Evolutionary conservation across 345 rosid species (phyloP).

Genomic region (Populus alba): DNA sequence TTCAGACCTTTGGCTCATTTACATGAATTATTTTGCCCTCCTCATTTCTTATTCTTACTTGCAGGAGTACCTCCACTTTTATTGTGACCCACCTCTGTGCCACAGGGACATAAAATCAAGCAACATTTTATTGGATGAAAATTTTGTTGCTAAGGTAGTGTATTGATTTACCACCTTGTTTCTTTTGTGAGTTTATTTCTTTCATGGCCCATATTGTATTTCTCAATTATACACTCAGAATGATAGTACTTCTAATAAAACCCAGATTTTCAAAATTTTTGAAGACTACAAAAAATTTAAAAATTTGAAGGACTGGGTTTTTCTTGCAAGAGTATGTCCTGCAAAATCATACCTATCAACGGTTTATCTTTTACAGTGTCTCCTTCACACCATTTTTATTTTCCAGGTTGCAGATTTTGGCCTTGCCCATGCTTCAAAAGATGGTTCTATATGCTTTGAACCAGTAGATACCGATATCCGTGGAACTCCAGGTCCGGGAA

Average conservation of each 20-base stretch:
- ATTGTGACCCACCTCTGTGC: conserved; percentile 95
- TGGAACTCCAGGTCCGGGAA: conserved; percentile 89
- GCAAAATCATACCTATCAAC: too few relatives aligned
- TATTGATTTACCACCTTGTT: not conserved
- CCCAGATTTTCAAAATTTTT: too few relatives aligned
- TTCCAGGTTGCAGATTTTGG: conserved; percentile 96
- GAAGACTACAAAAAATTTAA: too few relatives aligned
- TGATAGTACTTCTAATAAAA: not conserved
- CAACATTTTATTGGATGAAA: conserved; percentile 85
- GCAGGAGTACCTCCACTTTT: conserved; percentile 96
- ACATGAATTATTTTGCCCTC: not conserved
- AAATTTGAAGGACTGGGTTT: too few relatives aligned
- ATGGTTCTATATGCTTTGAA: conserved; percentile 82
- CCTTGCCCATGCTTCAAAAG: conserved; percentile 84
- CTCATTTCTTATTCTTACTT: conserved; percentile 14
- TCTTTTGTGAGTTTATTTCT: too few relatives aligned
- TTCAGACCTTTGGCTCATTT: not conserved
- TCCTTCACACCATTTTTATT: too few relatives aligned
- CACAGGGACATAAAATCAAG: conserved; percentile 93
- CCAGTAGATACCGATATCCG: conserved; percentile 78
- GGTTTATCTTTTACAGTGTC: too few relatives aligned
- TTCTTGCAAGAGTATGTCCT: too few relatives aligned
- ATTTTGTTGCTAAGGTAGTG: conserved; percentile 79
- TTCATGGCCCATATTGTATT: too few relatives aligned
- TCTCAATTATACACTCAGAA: too few relatives aligned